Evolutionary conservation across 371 early-diverging fungal genomes (phyloP).

Genomic region (Phascolomyces articulosus): DNA sequence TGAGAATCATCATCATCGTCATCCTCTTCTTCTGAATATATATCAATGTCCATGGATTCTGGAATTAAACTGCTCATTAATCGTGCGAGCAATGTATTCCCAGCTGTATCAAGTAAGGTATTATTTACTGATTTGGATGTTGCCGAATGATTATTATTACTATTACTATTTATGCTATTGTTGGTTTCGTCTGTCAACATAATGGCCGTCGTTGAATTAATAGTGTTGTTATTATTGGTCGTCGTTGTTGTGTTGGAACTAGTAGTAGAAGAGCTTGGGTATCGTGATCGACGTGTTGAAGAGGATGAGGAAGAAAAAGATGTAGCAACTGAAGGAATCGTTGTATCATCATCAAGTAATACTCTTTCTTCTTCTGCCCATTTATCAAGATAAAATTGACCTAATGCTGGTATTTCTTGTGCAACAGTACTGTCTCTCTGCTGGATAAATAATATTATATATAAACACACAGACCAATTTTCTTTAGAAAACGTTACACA

Average conservation of each 20-base stretch:
- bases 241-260: background rate
- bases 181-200: no score
- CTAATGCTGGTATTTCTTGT: constrained; percentile 76
- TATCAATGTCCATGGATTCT: constrained; percentile 38
- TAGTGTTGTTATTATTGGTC: background rate
- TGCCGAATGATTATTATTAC: background rate
- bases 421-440: constrained; percentile 71
- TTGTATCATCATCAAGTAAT: background rate
- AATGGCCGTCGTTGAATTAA: no score
- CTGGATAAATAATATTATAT: background rate
- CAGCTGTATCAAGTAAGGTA: constrained; percentile 49
- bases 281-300: background rate
- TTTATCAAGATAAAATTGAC: constrained; percentile 72
- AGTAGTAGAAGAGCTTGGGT: background rate
- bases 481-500: no score
- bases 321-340: background rate
- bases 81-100: constrained; percentile 69
- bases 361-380: constrained; percentile 84
- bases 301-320: background rate
- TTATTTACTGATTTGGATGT: background rate
- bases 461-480: no score
- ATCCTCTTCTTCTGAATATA: constrained; percentile 19
- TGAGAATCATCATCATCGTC: constrained; percentile 28
- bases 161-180: background rate
- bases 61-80: constrained; percentile 70